Percentiles rank a stretch among this genome's conserved stretches.
phyloP scores from a whole-genome alignment of 805 yeast genomes.

The Saccharomyces eubayanus region DNA sequence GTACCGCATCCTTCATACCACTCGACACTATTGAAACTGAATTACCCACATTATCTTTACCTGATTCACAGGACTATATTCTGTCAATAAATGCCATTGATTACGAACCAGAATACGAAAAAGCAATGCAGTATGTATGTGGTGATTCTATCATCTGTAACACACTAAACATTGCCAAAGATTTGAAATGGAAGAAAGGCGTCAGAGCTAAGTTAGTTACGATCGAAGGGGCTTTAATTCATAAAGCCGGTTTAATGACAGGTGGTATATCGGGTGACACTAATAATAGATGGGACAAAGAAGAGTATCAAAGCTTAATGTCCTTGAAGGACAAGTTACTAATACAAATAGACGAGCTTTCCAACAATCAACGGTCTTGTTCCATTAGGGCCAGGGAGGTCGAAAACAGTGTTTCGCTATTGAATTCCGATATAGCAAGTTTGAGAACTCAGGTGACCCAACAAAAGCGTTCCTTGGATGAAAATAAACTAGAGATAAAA shows the following conservation, averaged over 20 bases:
- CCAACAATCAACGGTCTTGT: conserved; percentile 38
- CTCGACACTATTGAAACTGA: conserved; percentile 66
- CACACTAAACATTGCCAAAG: conserved; percentile 55
- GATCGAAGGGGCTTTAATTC: conserved; percentile 75
- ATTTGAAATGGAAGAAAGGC: conserved; percentile 57
- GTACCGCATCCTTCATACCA: conserved; percentile 83
- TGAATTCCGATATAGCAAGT: conserved; percentile 40
- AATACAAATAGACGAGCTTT: conserved; percentile 36
- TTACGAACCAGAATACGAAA: conserved; percentile 58
- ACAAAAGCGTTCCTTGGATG: conserved; percentile 38
- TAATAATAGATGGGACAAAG: conserved; percentile 62
- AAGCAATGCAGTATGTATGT: conserved; percentile 73
- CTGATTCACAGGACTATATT: conserved; percentile 29
- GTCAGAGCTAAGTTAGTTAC: conserved; percentile 65
- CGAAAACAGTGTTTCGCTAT: conserved; percentile 44
- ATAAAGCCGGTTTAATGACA: conserved; percentile 83
- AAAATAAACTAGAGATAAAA: conserved; percentile 42
- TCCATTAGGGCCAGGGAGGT: conserved; percentile 49
- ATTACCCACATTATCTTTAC: conserved; percentile 38
- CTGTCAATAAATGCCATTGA: conserved; percentile 60
- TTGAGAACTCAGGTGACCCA: conserved; percentile 40
- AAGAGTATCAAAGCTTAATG: conserved; percentile 48
- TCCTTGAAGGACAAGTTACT: conserved; percentile 43
- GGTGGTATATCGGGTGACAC: conserved; percentile 62
- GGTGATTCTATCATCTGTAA: conserved; percentile 77